Conservation (phyloP, 2,329 filamentous ascomycete species). For the Aspergillus pseudonomiae region DNA sequence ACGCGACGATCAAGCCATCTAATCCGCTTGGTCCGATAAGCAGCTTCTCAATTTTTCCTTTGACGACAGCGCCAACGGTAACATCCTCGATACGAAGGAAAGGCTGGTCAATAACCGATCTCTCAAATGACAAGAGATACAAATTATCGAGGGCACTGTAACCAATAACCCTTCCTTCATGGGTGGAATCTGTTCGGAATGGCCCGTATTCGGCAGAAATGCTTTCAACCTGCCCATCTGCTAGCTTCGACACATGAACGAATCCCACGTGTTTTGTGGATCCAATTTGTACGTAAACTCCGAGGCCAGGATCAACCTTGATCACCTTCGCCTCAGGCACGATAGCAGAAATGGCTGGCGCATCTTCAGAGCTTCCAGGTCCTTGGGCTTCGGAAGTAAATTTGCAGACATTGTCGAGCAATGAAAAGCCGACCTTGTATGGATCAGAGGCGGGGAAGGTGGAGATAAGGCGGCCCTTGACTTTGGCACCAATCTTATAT, state of each 20-base stretch:
- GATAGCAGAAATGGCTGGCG: constrained; percentile 63
- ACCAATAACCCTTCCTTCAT: constrained; percentile 79
- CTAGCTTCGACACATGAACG: constrained; percentile 90
- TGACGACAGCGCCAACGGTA: constrained; percentile 75
- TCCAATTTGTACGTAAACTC: constrained; percentile 76
- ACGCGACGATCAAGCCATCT: constrained; percentile 76
- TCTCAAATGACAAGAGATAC: constrained; percentile 82
- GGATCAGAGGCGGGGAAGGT: constrained; percentile 78
- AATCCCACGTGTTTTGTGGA: constrained; percentile 73
- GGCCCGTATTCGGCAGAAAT: constrained; percentile 76
- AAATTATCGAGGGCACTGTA: constrained; percentile 87
- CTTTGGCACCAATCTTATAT: constrained; percentile 80
- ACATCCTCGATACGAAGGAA: constrained; percentile 94
- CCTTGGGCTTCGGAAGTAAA: constrained; percentile 49
- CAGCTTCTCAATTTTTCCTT: constrained; percentile 82
- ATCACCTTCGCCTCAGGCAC: constrained; percentile 77
- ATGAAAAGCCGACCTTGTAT: constrained; percentile 82
- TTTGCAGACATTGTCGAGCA: constrained; percentile 80
- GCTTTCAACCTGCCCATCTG: constrained; percentile 85
- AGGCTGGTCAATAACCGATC: constrained; percentile 78
- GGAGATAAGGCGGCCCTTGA: constrained; percentile 85
- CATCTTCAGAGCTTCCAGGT: constrained; percentile 50
- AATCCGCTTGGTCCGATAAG: constrained; percentile 78
- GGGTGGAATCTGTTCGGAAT: constrained; percentile 75
- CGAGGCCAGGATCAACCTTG: constrained; percentile 77